Base-by-base conservation (phyloP, 352 stramenopile genomes). In the Phytophthora niederhauseri region DNA sequence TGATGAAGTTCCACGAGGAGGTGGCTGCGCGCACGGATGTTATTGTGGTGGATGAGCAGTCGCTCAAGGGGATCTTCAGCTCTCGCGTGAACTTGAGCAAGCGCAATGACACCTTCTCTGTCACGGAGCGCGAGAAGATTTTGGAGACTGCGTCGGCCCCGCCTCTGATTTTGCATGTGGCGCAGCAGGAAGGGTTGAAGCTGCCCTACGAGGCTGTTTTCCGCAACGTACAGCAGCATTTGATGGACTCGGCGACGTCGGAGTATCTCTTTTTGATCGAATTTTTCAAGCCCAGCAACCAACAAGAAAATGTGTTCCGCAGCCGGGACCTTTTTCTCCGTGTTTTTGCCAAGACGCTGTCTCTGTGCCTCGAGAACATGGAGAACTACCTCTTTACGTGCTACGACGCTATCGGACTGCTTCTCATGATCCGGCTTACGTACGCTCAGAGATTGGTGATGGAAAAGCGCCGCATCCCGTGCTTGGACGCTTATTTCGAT, bases 351-450 rank as follows among this genome's bases (percentile, higher is more conserved):
- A 97, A 97, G 72, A 99, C 97, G 26, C 80, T 99, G n/a, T 97
- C 90, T 3, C 64, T 98, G 26, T 93, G 97, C 48, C 78, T 99
- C 15, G 98, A 99, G 71, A 97, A 99, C 68, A 76, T 99, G 53
- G 97, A 99, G 66, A 99, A 99, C 78, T 99, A 99, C 66, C 73
- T 99, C 2, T 99, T 99, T 72, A 97, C 89, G 51, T 99, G 90
- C 68, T 97, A 99, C 70, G 98, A 99, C 84, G 93, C 90, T 15
- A 93, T 99, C 26, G 97, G 90, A 34, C 78, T 99, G 24, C 84
- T 99, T n/a, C 87, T 99, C 15, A 99, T 99, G 96, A 99, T 99
- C 68, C 97, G 97, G 28, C 78, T 99, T 20, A 99, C 95, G 19
- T 92, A 98, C 60, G 72, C 84, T 11, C 90, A 97, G 65, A 78